A percentile compares a stretch with the other conserved stretches of the same genome.
Evolutionary conservation across 2,329 filamentous ascomycete species (phyloP).

Genomic region (Pseudogymnoascus sp.): DNA sequence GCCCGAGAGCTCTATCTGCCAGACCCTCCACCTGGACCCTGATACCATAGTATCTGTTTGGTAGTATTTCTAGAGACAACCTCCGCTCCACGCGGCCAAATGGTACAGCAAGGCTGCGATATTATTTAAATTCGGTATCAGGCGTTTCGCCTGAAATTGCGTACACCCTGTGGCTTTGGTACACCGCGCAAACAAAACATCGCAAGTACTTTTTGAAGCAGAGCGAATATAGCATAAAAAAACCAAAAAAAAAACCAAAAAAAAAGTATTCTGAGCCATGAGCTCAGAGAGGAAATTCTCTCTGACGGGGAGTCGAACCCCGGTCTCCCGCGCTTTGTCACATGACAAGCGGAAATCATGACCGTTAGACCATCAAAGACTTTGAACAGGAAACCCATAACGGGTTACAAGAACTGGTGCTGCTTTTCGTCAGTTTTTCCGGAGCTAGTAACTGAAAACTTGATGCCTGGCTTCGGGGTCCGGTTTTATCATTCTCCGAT

Average conservation of each 20-base stretch:
- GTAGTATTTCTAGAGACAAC: background rate
- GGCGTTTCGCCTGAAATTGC: background rate
- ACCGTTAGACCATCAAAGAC: constrained; percentile 32
- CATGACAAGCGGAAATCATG: constrained; percentile 34
- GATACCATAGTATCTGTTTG: background rate
- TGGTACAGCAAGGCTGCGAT: background rate
- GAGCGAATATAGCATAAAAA: background rate
- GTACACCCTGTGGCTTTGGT: background rate
- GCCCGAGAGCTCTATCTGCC: background rate
- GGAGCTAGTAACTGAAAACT: background rate
- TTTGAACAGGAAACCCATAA: constrained; percentile 12
- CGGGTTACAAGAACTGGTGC: background rate
- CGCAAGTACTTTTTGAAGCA: background rate
- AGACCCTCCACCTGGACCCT: background rate
- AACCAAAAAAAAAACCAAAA: background rate
- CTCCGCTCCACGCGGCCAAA: background rate
- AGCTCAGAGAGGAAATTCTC: constrained; percentile 9
- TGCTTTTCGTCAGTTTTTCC: background rate
- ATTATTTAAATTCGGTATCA: background rate
- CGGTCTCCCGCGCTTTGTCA: constrained; percentile 15
- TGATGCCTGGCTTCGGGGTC: background rate
- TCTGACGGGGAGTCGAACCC: constrained; percentile 12
- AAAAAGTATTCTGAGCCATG: constrained; percentile 1
- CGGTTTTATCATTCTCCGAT: background rate
- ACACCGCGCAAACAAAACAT: background rate